These are phyloP conservation scores for Ilex paraguariensis DNA, from an alignment of 305 asterid genomes.

Conservation along the genomic window DNA sequence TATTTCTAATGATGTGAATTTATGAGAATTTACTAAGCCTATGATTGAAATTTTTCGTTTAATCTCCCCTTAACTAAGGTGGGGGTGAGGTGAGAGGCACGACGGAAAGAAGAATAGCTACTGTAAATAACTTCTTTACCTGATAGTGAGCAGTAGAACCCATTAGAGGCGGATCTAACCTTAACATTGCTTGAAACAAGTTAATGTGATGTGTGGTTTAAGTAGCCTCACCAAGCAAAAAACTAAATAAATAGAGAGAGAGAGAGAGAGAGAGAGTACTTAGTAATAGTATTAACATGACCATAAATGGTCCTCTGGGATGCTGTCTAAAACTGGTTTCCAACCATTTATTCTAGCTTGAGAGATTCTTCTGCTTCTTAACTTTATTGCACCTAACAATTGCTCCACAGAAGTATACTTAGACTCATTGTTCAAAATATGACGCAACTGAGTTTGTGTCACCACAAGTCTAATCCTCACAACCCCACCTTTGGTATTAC, in stretches of 20 bases:
- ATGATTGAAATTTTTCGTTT: too few relatives aligned
- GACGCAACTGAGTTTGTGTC: slow-evolving; percentile 24
- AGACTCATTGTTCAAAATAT: slow-evolving; percentile 19
- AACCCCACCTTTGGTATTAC: slow-evolving; percentile 2
- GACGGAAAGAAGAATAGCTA: too few relatives aligned
- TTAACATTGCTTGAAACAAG: slow-evolving; percentile 4
- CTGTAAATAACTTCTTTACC: too few relatives aligned
- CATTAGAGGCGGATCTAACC: not conserved
- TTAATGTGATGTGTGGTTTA: not conserved
- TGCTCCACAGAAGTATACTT: slow-evolving; percentile 13
- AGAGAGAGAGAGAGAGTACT: too few relatives aligned
- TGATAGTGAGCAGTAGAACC: not conserved
- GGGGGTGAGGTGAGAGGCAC: too few relatives aligned
- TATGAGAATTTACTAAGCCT: too few relatives aligned
- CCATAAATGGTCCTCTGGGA: slow-evolving; percentile 15
- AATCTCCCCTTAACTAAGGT: too few relatives aligned
- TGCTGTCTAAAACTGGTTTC: slow-evolving; percentile 25
- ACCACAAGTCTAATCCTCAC: slow-evolving; percentile 26
- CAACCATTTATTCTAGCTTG: slow-evolving; percentile 9
- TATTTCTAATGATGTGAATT: too few relatives aligned
- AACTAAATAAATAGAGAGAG: too few relatives aligned
- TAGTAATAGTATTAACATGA: too few relatives aligned
- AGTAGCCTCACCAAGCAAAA: too few relatives aligned
- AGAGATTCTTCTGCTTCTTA: slow-evolving; percentile 1
- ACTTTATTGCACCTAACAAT: slow-evolving; percentile 10